Conservation (phyloP, 2,329 filamentous ascomycete genomes). For the Cytospora chrysosperma region DNA sequence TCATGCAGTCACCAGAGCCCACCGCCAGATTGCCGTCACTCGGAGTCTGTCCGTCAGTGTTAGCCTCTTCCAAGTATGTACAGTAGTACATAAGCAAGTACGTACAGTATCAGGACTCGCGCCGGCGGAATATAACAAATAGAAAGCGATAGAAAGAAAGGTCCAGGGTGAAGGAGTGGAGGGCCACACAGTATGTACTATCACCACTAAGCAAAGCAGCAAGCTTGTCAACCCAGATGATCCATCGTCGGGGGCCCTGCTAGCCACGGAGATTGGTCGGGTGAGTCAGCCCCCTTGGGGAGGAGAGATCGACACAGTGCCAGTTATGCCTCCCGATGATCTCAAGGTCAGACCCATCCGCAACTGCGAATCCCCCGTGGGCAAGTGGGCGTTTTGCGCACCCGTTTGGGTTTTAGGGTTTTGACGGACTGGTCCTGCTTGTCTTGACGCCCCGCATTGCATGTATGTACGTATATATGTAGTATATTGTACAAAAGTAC, state of each 20-base stretch:
- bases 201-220: neutral
- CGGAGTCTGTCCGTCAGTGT: constrained; percentile 15
- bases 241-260: neutral
- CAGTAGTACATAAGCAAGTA: too few relatives aligned
- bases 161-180: neutral
- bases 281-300: neutral
- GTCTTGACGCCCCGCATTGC: neutral
- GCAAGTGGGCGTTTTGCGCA: neutral
- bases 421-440: neutral
- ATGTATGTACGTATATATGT: neutral
- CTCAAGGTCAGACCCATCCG: constrained; percentile 3
- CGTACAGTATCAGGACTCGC: neutral
- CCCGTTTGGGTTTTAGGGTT: neutral
- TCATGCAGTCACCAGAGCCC: constrained; percentile 9
- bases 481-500: neutral
- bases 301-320: constrained; percentile 18
- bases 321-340: constrained; percentile 13
- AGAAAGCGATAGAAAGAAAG: neutral
- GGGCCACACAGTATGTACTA: constrained; percentile 17
- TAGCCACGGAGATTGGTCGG: constrained; percentile 15
- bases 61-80: neutral
- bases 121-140: neutral
- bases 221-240: neutral
- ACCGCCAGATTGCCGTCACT: constrained; percentile 15
- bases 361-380: constrained; percentile 5